Evolutionary conservation across 192 early-diverging fungal genomes (phyloP).

Genomic region (Coemansia sp.): DNA sequence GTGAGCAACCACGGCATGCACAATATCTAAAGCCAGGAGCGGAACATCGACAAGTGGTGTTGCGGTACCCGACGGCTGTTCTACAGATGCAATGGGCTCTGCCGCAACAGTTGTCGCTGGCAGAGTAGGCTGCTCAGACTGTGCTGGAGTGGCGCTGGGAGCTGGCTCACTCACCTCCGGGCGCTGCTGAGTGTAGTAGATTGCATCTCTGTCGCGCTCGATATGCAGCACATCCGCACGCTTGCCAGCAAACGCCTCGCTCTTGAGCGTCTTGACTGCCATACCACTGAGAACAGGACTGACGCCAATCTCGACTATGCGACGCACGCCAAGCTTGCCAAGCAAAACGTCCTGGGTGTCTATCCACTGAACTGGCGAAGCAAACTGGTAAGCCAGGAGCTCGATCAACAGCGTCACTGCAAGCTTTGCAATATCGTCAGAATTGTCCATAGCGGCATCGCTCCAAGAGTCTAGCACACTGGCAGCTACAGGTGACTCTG

Average conservation of each 20-base stretch:
- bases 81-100: constrained; percentile 11
- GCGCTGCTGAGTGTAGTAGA: constrained; percentile 13
- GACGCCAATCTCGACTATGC: constrained; percentile 85
- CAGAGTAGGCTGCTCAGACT: constrained; percentile 10
- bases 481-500: constrained; percentile 65
- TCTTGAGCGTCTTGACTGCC: constrained; percentile 60
- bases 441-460: constrained; percentile 29
- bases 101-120: constrained; percentile 53
- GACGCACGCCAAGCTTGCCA: constrained; percentile 66
- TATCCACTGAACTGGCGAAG: constrained; percentile 91
- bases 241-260: not conserved
- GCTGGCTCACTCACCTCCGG: not conserved
- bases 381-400: constrained; percentile 90
- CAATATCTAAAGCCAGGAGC: constrained; percentile 71
- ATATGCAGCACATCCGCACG: constrained; percentile 12
- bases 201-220: constrained; percentile 7
- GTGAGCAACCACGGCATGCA: constrained; percentile 77
- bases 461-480: constrained; percentile 71
- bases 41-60: constrained; percentile 67
- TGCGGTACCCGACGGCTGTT: not conserved
- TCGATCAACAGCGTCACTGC: constrained; percentile 82
- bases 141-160: not conserved
- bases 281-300: constrained; percentile 85
- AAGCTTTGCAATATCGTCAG: constrained; percentile 58
- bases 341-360: constrained; percentile 89